These are phyloP conservation scores for Kingdonia uniflora DNA, from an alignment of 164 flowering plant genomes.

Conservation along the genomic window DNA sequence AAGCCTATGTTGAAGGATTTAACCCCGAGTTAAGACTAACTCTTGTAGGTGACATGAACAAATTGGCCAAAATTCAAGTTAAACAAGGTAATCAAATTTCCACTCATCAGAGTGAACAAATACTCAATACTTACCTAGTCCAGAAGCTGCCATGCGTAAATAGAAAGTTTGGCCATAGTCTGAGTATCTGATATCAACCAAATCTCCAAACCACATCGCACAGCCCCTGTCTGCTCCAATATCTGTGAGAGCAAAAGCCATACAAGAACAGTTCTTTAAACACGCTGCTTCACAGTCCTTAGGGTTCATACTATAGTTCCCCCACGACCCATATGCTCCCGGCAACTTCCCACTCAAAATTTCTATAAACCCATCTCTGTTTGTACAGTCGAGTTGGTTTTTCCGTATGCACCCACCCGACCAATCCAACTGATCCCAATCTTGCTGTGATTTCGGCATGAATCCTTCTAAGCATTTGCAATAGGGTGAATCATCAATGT, in stretches of 20 bases:
- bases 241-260: conserved; percentile 15
- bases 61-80: too few relatives aligned
- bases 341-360: conserved; percentile 19
- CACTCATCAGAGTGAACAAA: too few relatives aligned
- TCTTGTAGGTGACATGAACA: too few relatives aligned
- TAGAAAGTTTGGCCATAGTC: conserved; percentile 19
- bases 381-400: not conserved
- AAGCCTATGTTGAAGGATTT: too few relatives aligned
- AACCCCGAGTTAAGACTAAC: too few relatives aligned
- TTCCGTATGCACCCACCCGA: conserved; percentile 16
- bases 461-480: conserved; percentile 36
- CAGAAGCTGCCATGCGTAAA: conserved; percentile 18
- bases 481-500: conserved; percentile 9
- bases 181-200: conserved; percentile 12
- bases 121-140: conserved; percentile 9
- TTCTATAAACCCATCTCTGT: conserved; percentile 1
- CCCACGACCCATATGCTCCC: conserved; percentile 10
- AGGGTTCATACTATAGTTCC: conserved; percentile 14
- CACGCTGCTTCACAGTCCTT: conserved; percentile 19
- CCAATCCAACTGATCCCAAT: conserved; percentile 4
- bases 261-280: conserved; percentile 23
- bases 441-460: conserved; percentile 14
- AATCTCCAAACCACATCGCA: conserved; percentile 20
- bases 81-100: too few relatives aligned
- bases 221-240: conserved; percentile 17